Conservation (phyloP, 2,329 filamentous ascomycete species). For the Alternaria hordeiaustralica region DNA sequence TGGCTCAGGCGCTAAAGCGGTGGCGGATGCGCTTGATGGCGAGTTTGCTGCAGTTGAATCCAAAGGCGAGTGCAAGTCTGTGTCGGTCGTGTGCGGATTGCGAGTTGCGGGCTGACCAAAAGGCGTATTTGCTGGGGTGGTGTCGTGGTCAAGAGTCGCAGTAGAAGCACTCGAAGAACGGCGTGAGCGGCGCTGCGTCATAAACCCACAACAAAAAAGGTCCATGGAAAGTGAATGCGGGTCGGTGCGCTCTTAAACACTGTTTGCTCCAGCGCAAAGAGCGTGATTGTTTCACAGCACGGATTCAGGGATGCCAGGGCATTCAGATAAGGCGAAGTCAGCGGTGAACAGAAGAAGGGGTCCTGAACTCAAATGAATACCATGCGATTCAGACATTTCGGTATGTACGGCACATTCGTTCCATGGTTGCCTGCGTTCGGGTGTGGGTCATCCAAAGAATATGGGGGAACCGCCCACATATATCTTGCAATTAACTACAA, state of each 20-base stretch:
- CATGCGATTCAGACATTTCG: not conserved
- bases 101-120: not conserved
- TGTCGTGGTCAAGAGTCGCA: not conserved
- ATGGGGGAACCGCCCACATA: not conserved
- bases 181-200: not conserved
- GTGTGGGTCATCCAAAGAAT: not conserved
- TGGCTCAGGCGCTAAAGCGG: not conserved
- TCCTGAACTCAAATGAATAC: not conserved
- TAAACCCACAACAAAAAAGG: not conserved
- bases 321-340: not conserved
- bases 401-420: not conserved
- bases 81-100: not conserved
- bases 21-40: not conserved
- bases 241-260: not conserved
- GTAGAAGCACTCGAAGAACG: not conserved
- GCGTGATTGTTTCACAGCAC: not conserved
- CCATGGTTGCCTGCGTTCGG: not conserved
- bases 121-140: not conserved
- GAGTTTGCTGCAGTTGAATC: not conserved
- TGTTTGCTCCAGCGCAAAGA: not conserved
- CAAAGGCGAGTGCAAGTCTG: not conserved
- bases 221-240: not conserved
- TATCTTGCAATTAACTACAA: not conserved
- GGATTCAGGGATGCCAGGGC: not conserved
- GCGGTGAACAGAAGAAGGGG: not conserved